These are phyloP conservation scores for Trichothecium sympodiale DNA, from an alignment of 2,329 filamentous ascomycete genomes.

Conservation along the genomic window DNA sequence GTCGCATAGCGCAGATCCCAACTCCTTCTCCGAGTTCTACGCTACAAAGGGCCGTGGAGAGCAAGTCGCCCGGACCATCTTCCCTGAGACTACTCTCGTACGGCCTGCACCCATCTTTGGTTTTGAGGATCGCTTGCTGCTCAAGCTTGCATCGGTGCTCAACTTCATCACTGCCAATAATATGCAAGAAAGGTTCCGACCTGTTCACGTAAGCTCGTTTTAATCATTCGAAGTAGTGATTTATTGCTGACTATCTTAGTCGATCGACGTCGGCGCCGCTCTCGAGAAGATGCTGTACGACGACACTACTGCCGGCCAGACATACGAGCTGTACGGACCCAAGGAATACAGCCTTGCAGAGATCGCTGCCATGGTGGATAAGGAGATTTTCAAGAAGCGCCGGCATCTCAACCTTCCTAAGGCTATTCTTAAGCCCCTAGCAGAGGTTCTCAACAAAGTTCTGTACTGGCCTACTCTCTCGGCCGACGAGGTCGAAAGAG, in stretches of 20 bases:
- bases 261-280: constrained; percentile 79
- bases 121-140: constrained; percentile 84
- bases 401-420: constrained; percentile 89
- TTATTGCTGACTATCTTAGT: constrained; percentile 40
- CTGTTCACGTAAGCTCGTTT: constrained; percentile 62
- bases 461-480: constrained; percentile 86
- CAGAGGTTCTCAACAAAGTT: constrained; percentile 63
- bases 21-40: constrained; percentile 82
- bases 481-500: constrained; percentile 77
- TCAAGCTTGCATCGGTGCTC: constrained; percentile 68
- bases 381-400: constrained; percentile 82
- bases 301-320: constrained; percentile 81
- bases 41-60: constrained; percentile 83
- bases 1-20: constrained; percentile 75
- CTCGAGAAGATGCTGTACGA: constrained; percentile 86
- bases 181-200: constrained; percentile 83
- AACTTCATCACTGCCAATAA: constrained; percentile 87
- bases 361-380: constrained; percentile 78
- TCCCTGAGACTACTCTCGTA: constrained; percentile 94
- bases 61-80: constrained; percentile 74
- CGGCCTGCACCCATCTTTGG: constrained; percentile 89
- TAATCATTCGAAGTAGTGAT: too few relatives aligned
- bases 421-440: constrained; percentile 62
- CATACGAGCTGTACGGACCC: constrained; percentile 88
- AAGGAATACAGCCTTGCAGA: constrained; percentile 84